phyloP scores from a whole-genome alignment of 345 rosid species.

The Linum lewisii region DNA sequence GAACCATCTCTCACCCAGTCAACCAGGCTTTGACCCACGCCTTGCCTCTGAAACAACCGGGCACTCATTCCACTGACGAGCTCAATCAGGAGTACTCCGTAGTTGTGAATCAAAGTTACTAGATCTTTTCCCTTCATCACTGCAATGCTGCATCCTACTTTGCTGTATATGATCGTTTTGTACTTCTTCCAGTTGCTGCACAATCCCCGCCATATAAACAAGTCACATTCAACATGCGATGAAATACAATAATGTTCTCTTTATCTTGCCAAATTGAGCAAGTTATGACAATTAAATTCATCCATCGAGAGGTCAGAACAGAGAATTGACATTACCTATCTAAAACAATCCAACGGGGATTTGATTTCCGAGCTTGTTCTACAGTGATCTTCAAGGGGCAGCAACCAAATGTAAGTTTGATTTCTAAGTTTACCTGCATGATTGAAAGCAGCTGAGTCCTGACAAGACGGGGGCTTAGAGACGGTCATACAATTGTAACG shows the following conservation, averaged over 20 bases:
- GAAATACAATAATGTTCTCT: neutral
- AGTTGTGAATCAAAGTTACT: constrained; percentile 35
- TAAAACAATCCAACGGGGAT: constrained; percentile 42
- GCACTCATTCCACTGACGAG: constrained; percentile 36
- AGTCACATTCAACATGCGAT: neutral
- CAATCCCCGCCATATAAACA: neutral
- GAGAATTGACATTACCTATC: constrained; percentile 28
- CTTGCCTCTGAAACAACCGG: constrained; percentile 10
- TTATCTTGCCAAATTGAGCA: too few species aligned
- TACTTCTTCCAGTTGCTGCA: constrained; percentile 32
- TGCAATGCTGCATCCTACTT: constrained; percentile 38
- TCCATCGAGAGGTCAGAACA: neutral
- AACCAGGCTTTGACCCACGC: constrained; percentile 19
- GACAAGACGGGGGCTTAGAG: too few species aligned
- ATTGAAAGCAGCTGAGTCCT: neutral
- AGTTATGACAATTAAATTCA: too few species aligned
- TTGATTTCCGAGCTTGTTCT: constrained; percentile 28
- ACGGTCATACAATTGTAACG: too few species aligned
- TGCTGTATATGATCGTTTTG: constrained; percentile 23
- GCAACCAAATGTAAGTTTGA: constrained; percentile 42
- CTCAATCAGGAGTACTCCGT: constrained; percentile 35
- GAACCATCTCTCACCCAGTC: constrained; percentile 30
- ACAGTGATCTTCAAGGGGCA: constrained; percentile 27
- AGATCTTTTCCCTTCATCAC: constrained; percentile 38
- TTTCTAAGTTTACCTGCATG: constrained; percentile 42